These are phyloP conservation scores for Candida neerlandica DNA, from an alignment of 1,139 yeast species.

Conservation along the genomic window DNA sequence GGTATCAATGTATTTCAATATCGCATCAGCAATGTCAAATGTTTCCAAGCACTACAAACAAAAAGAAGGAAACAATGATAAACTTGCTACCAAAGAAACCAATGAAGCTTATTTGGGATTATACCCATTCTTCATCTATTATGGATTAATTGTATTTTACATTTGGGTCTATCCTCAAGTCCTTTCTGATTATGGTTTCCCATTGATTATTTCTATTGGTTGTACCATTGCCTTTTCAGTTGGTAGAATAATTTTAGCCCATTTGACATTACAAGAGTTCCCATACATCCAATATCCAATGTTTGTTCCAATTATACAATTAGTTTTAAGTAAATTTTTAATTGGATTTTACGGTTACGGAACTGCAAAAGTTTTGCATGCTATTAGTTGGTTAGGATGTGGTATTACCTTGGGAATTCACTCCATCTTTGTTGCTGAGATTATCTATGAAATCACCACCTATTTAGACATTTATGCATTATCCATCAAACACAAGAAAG, in stretches of 20 bases:
- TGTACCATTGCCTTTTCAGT: slow-evolving; percentile 79
- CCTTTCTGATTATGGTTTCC: slow-evolving; percentile 50
- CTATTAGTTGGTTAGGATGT: slow-evolving; percentile 69
- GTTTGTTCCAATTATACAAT: slow-evolving; percentile 64
- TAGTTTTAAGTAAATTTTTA: slow-evolving; percentile 44
- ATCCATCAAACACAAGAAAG: slow-evolving; percentile 78
- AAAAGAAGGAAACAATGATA: slow-evolving; percentile 20
- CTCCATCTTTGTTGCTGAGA: slow-evolving; percentile 76
- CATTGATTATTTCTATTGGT: slow-evolving; percentile 71
- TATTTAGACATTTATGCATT: slow-evolving; percentile 86
- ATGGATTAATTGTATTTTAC: slow-evolving; percentile 52
- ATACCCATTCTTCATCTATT: slow-evolving; percentile 70
- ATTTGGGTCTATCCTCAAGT: slow-evolving; percentile 53
- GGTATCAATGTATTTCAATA: slow-evolving; percentile 67
- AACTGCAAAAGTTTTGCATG: slow-evolving; percentile 39
- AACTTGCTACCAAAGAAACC: slow-evolving; percentile 26
- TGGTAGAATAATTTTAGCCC: slow-evolving; percentile 88
- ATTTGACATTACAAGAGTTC: slow-evolving; percentile 76
- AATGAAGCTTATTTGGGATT: slow-evolving; percentile 61
- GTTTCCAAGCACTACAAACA: slow-evolving; percentile 57
- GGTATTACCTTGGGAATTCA: slow-evolving; percentile 80
- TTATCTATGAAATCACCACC: slow-evolving; percentile 78
- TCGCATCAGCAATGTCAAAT: slow-evolving; percentile 70
- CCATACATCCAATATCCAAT: slow-evolving; percentile 75
- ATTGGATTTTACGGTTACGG: slow-evolving; percentile 42